Base-by-base conservation (phyloP, 345 rosid genomes). In the Populus euphratica region DNA sequence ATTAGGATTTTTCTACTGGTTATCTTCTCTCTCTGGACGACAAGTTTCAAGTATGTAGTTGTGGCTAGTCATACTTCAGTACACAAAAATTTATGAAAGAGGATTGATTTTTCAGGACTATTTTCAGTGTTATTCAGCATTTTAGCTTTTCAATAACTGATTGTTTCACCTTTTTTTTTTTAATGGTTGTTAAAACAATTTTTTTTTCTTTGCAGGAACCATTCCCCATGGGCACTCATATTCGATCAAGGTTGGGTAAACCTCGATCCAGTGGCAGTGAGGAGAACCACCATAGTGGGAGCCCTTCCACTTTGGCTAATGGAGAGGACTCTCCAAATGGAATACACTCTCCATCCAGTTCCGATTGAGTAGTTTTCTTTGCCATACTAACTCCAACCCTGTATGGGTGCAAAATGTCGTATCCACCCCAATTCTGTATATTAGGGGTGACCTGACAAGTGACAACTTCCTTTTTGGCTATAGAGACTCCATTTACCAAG, bases 191-290 rank as follows among this genome's bases (percentile, higher is more conserved):
- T 69, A 39, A n/a, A 12, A 13, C 49, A 31, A 36, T 39, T 1
- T 2, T 1, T 23, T 35, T 64, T 73, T 38, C 49, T 67, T 41
- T 79, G 73, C 73, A 92, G 97, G 97, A 92, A 80, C 97, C 97
- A 18, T 92, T 92, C 81, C 97, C 97, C 5, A 88, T 91, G 93
- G 94, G 97, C 50, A 67, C 86, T 74, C 90, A 87, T 82, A 85
- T 89, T 72, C 84, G 97, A 69, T 80, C 92, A 70, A 86, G 97
- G 79, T 85, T 91, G 78, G 93, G 92, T 74, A 92, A 90, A 82
- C 88, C 89, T 70, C 86, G 93, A 81, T 83, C 70, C 25, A 78
- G 75, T 52, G 78, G 88, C 78, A 84, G 63, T 0, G 93, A 85
- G 76, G 93, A 89, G 76, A 88, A 81, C 86, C 70, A 80, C 74